Evolutionary conservation across 2,329 filamentous ascomycete species (phyloP), one percentile per base, ranked within the genome.

Genomic region (Atkinsonella texensis): DNA sequence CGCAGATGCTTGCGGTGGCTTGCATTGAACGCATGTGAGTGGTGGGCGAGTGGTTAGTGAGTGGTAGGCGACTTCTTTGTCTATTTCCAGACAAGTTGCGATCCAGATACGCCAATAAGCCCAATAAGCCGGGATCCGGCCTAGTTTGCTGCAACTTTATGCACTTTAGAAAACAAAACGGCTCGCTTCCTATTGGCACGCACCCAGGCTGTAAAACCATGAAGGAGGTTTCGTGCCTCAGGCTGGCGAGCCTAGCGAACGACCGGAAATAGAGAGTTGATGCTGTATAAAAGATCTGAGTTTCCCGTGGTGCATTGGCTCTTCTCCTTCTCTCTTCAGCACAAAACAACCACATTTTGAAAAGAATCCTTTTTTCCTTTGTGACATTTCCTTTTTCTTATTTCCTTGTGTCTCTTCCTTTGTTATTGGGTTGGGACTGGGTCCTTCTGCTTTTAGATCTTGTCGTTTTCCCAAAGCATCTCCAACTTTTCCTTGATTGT

Each of bases 391-490:
- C 51, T 58, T 7, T 28, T 28, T 28, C 28, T 28, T 28, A 28
- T 28, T 28, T 28, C 28, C 28, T 57, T 55, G 45, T 39, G 32
- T 61, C 54, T 54, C 55, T 58, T 60, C 45, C 52, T 53, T 53
- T 44, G 41, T 57, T 50, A 5, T 28, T 55, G 52, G 56, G 56
- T 62, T 58, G 57, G 56, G 58, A 55, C 58, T 46, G 54, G 46
- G 49, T 60, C 55, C 57, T 35, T 4, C 20, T n/a, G 54, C 45
- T 52, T 56, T 60, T 57, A 56, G 52, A 58, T 58, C 52, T 58
- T 58, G 55, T 42, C 56, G 33, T 58, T 50, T 56, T 54, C 8
- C 43, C 51, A 41, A 38, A 38, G 9, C 20, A 50, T 58, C 52
- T 59, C 45, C 58, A 50, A 55, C 51, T 57, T 35, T 58, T 49